Percentiles rank a stretch among this genome's conserved stretches.
Conservation (phyloP, 768 basidiomycete species). For the Leccinellum luteum region DNA sequence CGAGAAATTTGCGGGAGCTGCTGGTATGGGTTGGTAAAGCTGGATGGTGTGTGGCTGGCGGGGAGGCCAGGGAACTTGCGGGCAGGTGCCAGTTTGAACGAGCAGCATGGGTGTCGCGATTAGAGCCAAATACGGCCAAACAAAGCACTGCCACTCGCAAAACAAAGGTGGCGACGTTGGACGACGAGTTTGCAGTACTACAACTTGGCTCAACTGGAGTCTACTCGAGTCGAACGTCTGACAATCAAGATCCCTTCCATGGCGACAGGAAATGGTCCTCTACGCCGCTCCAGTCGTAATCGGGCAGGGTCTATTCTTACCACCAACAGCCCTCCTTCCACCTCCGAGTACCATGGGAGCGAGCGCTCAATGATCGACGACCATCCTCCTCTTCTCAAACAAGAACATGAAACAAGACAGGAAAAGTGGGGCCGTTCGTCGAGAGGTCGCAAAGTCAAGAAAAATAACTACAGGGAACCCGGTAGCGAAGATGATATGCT, state of each 20-base stretch:
- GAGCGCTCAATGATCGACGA: slow-evolving; percentile 34
- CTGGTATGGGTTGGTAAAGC: neutral
- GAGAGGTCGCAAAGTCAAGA: slow-evolving; percentile 42
- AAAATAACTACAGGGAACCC: slow-evolving; percentile 44
- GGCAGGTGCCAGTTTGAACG: slow-evolving; percentile 26
- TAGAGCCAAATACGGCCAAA: slow-evolving; percentile 29
- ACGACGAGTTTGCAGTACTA: slow-evolving; percentile 17
- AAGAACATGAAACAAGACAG: slow-evolving; percentile 1
- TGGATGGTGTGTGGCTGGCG: slow-evolving; percentile 14
- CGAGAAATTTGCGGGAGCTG: neutral
- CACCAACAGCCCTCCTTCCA: slow-evolving; percentile 26
- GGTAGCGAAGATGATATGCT: slow-evolving; percentile 41
- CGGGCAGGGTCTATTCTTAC: slow-evolving; percentile 21
- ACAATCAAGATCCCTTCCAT: slow-evolving; percentile 15
- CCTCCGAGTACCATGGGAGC: slow-evolving; percentile 34
- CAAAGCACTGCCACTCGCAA: slow-evolving; percentile 28
- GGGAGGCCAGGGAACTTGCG: slow-evolving; percentile 19
- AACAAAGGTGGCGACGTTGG: slow-evolving; percentile 30
- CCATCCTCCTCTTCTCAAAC: slow-evolving; percentile 1
- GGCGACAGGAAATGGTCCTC: slow-evolving; percentile 7
- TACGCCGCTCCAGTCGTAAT: slow-evolving; percentile 27
- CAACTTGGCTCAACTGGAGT: slow-evolving; percentile 12
- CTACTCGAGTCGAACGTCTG: slow-evolving; percentile 17
- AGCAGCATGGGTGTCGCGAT: slow-evolving; percentile 14
- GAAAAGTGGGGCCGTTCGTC: slow-evolving; percentile 24